phyloP scores from a whole-genome alignment of 1,139 yeast genomes.

The Blastobotrys malaysiensis region DNA sequence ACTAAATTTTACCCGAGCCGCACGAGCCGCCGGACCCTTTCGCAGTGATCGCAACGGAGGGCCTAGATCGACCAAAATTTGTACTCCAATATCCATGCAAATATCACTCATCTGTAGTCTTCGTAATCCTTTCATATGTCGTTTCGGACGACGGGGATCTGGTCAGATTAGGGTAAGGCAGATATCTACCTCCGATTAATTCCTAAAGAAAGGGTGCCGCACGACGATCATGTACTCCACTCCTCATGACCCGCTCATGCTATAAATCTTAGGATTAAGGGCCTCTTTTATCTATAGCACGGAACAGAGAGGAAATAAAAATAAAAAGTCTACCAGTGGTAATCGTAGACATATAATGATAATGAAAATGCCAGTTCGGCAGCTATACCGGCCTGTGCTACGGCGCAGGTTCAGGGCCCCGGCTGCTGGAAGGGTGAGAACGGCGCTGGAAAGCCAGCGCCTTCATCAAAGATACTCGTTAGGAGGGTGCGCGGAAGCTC shows the following conservation, averaged over 20 bases:
- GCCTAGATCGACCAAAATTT: background rate
- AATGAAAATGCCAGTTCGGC: background rate
- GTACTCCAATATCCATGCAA: background rate
- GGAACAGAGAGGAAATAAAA: background rate
- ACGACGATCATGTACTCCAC: background rate
- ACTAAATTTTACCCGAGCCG: background rate
- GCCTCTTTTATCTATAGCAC: background rate
- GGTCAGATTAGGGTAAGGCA: background rate
- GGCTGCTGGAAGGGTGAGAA: background rate
- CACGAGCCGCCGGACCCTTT: background rate
- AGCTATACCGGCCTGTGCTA: background rate
- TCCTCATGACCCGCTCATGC: background rate
- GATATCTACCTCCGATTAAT: background rate
- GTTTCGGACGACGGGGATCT: background rate
- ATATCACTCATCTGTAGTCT: background rate
- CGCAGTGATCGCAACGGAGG: too few relatives aligned
- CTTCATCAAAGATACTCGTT: background rate
- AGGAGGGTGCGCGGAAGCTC: background rate
- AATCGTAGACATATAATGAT: background rate
- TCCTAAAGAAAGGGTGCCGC: background rate
- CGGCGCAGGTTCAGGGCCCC: background rate
- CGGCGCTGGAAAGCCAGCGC: background rate
- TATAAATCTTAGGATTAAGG: background rate
- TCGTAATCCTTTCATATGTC: background rate
- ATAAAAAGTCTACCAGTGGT: background rate